Evolutionary conservation across 371 early-diverging fungal genomes (phyloP).

Genomic region (Mucor saturninus): DNA sequence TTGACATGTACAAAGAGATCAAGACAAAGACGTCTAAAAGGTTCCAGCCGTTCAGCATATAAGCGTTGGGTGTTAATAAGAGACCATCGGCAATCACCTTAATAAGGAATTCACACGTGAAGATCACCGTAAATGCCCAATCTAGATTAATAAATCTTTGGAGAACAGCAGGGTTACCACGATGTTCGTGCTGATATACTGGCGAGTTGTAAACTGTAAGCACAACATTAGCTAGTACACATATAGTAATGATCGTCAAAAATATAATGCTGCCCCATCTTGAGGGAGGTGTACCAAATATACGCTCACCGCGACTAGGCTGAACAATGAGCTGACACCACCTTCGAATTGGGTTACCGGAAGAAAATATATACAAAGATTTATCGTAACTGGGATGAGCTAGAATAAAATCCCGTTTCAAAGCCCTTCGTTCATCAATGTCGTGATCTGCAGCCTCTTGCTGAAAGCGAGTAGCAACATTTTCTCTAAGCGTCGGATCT

Average conservation of each 20-base stretch:
- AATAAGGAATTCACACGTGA: slow-evolving; percentile 65
- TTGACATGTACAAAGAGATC: slow-evolving; percentile 58
- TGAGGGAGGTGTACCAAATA: slow-evolving; percentile 56
- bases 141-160: slow-evolving; percentile 42
- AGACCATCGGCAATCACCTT: slow-evolving; percentile 73
- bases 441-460: slow-evolving; percentile 42
- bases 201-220: slow-evolving; percentile 64
- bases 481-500: slow-evolving; percentile 34
- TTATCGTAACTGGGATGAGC: slow-evolving; percentile 68
- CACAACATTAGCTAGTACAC: slow-evolving; percentile 57
- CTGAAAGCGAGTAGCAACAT: slow-evolving; percentile 29
- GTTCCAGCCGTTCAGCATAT: slow-evolving; percentile 69
- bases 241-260: slow-evolving; percentile 47
- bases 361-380: slow-evolving; percentile 62
- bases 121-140: slow-evolving; percentile 59
- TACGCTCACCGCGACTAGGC: slow-evolving; percentile 58
- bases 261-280: slow-evolving; percentile 48
- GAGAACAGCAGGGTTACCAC: slow-evolving; percentile 26
- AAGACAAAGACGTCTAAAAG: slow-evolving; percentile 70
- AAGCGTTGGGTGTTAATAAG: slow-evolving; percentile 69
- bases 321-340: slow-evolving; percentile 64
- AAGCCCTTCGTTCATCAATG: slow-evolving; percentile 50
- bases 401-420: slow-evolving; percentile 59
- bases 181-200: slow-evolving; percentile 55
- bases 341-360: slow-evolving; percentile 54